Evolutionary conservation across 768 basidiomycete species (phyloP).

Genomic region (Russula brevipes): DNA sequence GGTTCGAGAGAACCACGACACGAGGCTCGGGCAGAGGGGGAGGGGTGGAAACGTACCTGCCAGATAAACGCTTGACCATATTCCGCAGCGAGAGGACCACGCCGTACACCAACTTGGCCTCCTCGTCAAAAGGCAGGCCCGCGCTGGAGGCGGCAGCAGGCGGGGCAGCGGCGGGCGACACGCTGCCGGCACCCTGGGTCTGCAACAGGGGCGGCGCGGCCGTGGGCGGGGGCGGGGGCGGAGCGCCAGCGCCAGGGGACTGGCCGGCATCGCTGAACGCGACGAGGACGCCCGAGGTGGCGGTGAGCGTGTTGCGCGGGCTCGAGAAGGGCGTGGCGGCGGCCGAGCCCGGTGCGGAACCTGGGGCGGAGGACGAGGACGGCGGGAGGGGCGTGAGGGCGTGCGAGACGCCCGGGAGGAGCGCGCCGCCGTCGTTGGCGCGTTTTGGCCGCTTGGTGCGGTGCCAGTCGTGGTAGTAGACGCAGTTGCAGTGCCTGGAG

Average conservation of each 20-base stretch:
- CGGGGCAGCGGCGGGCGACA: background rate
- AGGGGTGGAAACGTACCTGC: conserved; percentile 47
- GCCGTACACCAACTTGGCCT: conserved; percentile 95
- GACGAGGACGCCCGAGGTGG: conserved; percentile 62
- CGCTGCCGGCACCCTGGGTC: conserved; percentile 20
- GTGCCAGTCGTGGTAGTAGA: conserved; percentile 97
- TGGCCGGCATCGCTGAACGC: conserved; percentile 41
- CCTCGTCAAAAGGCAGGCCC: conserved; percentile 89
- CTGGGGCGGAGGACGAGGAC: conserved; percentile 22
- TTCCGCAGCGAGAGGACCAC: conserved; percentile 86
- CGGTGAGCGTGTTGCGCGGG: conserved; percentile 62
- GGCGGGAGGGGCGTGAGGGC: conserved; percentile 42
- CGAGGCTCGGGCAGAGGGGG: background rate
- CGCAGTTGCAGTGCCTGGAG: conserved; percentile 77
- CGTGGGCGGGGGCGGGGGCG: conserved; percentile 27
- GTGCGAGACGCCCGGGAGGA: conserved; percentile 76
- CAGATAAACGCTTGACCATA: conserved; percentile 93
- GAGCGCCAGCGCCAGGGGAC: background rate
- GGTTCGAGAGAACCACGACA: background rate
- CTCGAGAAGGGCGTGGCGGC: conserved; percentile 41
- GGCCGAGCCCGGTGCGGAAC: conserved; percentile 30
- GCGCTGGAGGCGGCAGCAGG: conserved; percentile 28
- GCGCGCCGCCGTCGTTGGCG: conserved; percentile 60
- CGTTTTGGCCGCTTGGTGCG: conserved; percentile 67
- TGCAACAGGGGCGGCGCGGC: conserved; percentile 36